Evolutionary conservation across 306 rosid species (phyloP).

Genomic region (Bauhinia variegata): DNA sequence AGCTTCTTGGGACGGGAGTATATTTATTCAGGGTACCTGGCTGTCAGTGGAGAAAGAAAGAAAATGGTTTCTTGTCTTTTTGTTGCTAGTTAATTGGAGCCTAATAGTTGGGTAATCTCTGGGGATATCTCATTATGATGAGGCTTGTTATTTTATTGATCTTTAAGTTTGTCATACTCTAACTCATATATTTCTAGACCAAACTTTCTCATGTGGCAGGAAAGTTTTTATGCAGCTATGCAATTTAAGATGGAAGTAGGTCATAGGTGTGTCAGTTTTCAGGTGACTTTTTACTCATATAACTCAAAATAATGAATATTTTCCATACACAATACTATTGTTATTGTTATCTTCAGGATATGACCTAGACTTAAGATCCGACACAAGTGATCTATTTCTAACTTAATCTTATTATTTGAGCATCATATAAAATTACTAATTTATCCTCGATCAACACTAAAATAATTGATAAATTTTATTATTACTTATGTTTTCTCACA

Average conservation of each 20-base stretch:
- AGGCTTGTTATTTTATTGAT: slow-evolving; percentile 4
- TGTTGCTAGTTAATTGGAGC: slow-evolving; percentile 29
- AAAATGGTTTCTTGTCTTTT: slow-evolving; percentile 37
- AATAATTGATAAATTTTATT: too few species aligned
- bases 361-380: too few species aligned
- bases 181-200: slow-evolving; percentile 21
- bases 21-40: slow-evolving; percentile 42
- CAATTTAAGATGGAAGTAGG: slow-evolving; percentile 26
- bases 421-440: too few species aligned
- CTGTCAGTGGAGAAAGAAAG: slow-evolving; percentile 34
- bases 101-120: slow-evolving; percentile 41
- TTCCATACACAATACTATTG: too few species aligned
- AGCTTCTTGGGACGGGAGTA: slow-evolving; percentile 25
- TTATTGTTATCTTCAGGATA: too few species aligned
- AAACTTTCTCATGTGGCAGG: slow-evolving; percentile 46
- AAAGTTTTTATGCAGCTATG: slow-evolving; percentile 33
- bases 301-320: background rate
- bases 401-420: too few species aligned
- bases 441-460: too few species aligned
- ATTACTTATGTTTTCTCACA: too few species aligned
- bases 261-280: slow-evolving; percentile 3
- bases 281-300: slow-evolving; percentile 2
- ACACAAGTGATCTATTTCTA: too few species aligned
- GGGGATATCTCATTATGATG: slow-evolving; percentile 36
- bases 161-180: slow-evolving; percentile 33